Base-by-base conservation (phyloP, 306 rosid species). In the Begonia masoniana region DNA sequence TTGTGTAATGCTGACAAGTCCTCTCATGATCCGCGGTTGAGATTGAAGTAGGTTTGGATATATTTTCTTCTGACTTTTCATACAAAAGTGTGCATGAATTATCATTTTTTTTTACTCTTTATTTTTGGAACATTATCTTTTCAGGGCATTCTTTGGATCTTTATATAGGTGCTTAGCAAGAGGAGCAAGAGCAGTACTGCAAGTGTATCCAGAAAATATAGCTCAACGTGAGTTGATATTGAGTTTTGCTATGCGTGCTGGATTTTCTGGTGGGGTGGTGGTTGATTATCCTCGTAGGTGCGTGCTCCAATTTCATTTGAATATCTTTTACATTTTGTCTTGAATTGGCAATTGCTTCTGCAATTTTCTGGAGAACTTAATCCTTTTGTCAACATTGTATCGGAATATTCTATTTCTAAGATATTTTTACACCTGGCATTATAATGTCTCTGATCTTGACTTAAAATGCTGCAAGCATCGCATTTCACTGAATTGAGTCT, bases 261-360 rank as follows among this genome's bases (percentile, higher is more conserved):
- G 99, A 69, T 91, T 91, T 77, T 68, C 85, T 15, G 99, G 99
- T 61, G 94, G 96, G 31, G 65, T 86, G 16, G 94, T 91, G 11
- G 92, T 91, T 43, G 99, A 91, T 74, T 91, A 12, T 66, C 99
- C 99, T 36, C 87, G 83, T 76, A 91, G 99, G 99, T 91, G 68
- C 12, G 11, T 11, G 48, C 12, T 11, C 23, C 26, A 16, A 4
- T 15, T 4, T 36, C 10, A 35, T 46, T 7, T 57, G 36, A 49
- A 59, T 10, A 1, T 13, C 23, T 48, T 19, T 51, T 31, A 31
- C 39, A 5, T 31, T 3, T 31, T 31, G 39, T 31, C 39, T 7
- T 9, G 5, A 31, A 31, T 6, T 31, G 39, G 1, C 39, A 31
- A 31, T 31, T 31, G 39, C 39, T 31, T 31, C 39, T 31, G 7